phyloP scores from a whole-genome alignment of 139 green algal species.

The Micromonas commoda region DNA sequence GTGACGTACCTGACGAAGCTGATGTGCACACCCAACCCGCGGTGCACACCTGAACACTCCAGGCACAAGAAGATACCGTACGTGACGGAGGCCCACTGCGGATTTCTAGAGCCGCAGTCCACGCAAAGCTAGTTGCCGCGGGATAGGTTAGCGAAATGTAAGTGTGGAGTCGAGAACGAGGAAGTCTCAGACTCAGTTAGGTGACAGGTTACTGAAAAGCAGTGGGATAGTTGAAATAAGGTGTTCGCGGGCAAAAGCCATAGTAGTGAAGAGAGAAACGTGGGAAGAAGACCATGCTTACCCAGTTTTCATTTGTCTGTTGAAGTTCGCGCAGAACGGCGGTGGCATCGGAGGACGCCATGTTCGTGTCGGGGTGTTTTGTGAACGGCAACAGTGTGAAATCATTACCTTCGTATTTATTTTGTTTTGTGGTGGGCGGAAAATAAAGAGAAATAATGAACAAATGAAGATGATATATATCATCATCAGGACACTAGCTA shows the following conservation, averaged over 20 bases:
- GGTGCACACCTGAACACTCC: conserved; percentile 91
- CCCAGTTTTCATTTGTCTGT: not conserved
- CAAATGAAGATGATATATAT: too few species aligned
- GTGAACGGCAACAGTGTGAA: too few species aligned
- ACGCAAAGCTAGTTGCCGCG: conserved; percentile 56
- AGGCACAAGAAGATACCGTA: conserved; percentile 99
- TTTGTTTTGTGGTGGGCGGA: too few species aligned
- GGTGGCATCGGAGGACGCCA: conserved; percentile 4
- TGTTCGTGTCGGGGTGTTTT: too few species aligned
- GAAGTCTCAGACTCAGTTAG: not conserved
- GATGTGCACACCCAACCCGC: conserved; percentile 94
- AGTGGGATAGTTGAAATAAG: not conserved
- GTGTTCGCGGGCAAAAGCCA: not conserved
- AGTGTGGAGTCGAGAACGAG: not conserved
- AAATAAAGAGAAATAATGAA: too few species aligned
- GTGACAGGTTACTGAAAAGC: not conserved
- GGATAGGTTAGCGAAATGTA: not conserved
- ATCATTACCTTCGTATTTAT: too few species aligned
- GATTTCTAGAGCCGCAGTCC: conserved; percentile 90
- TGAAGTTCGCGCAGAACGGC: not conserved
- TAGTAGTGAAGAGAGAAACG: conserved; percentile 10
- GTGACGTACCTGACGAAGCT: conserved; percentile 90
- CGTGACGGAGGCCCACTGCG: conserved; percentile 87
- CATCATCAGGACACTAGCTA: too few species aligned
- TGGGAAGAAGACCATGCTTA: not conserved